phyloP scores from a whole-genome alignment of 371 early-diverging fungal genomes.

The Mortierella polycephala region DNA sequence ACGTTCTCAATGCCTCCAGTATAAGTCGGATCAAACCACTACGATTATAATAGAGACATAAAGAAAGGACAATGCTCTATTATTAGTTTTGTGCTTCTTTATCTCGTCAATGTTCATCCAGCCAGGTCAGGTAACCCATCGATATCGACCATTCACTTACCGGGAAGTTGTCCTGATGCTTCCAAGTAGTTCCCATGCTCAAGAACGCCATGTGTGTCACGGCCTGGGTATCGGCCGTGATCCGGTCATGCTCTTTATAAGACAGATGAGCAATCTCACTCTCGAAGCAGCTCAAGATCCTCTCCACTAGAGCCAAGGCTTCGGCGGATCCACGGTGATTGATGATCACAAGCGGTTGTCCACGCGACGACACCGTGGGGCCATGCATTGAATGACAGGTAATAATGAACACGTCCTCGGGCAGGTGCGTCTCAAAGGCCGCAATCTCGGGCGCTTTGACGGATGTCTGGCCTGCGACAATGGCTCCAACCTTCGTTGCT shows the following conservation, averaged over 20 bases:
- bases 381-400: constrained; percentile 97
- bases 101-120: neutral
- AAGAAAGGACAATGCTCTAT: neutral
- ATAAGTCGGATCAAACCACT: constrained; percentile 90
- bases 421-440: constrained; percentile 88
- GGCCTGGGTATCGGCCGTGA: constrained; percentile 98
- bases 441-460: constrained; percentile 94
- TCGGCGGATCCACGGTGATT: constrained; percentile 76
- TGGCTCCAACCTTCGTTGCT: constrained; percentile 91
- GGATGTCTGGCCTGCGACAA: constrained; percentile 91
- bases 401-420: constrained; percentile 90
- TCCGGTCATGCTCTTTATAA: constrained; percentile 90
- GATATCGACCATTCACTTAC: constrained; percentile 57
- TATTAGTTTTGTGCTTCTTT: neutral
- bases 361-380: constrained; percentile 84
- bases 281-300: constrained; percentile 77
- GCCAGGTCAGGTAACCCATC: neutral
- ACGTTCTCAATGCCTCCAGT: constrained; percentile 96
- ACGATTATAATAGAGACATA: neutral
- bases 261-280: constrained; percentile 84
- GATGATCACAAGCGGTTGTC: constrained; percentile 90
- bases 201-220: constrained; percentile 96
- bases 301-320: constrained; percentile 67
- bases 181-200: constrained; percentile 97
- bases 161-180: constrained; percentile 79